Evolutionary conservation across 352 stramenopile genomes (phyloP).

Genomic region (Phytophthora sp.): DNA sequence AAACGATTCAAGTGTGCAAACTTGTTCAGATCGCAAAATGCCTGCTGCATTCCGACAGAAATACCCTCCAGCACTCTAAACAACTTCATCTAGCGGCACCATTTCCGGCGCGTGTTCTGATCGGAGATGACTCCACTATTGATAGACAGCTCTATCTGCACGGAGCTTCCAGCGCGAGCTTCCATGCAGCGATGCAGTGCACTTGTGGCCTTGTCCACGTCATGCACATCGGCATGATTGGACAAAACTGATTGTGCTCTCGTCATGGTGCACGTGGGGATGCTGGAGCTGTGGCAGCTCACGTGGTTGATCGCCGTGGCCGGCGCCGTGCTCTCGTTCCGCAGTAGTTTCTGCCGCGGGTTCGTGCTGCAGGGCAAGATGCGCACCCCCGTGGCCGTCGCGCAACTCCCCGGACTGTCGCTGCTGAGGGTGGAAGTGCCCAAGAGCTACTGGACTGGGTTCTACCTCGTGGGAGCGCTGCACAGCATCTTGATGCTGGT

Average conservation of each 20-base stretch:
- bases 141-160: constrained; percentile 14
- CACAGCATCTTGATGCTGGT: constrained; percentile 50
- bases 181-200: background rate
- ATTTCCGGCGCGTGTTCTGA: constrained; percentile 19
- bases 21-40: constrained; percentile 8
- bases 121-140: constrained; percentile 12
- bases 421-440: constrained; percentile 48
- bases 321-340: constrained; percentile 41
- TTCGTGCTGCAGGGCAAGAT: constrained; percentile 54
- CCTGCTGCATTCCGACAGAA: background rate
- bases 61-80: too few species aligned
- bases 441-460: constrained; percentile 77
- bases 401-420: constrained; percentile 28
- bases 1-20: background rate
- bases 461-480: constrained; percentile 66
- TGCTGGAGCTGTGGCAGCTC: constrained; percentile 42
- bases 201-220: constrained; percentile 8
- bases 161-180: too few species aligned
- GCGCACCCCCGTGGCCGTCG: constrained; percentile 29
- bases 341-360: constrained; percentile 40
- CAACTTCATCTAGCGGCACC: background rate
- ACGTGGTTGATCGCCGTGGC: constrained; percentile 35
- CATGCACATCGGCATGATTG: constrained; percentile 17
- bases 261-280: constrained; percentile 16
- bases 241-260: constrained; percentile 14